Base-by-base conservation (phyloP, 352 stramenopile species). In the Pythium grandisporangium region DNA sequence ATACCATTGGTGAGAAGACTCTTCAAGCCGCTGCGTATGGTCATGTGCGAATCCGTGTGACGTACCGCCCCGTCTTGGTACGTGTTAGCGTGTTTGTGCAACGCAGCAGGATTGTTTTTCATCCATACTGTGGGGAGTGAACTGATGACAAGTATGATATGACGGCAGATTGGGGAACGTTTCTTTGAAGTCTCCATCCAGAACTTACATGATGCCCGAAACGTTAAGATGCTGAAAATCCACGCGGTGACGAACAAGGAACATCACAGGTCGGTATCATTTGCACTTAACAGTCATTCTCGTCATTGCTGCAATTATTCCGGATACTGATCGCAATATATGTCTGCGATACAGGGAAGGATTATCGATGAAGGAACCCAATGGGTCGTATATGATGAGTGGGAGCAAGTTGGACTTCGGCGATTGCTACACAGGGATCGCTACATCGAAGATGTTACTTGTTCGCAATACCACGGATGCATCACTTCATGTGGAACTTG, bases 211-310 rank as follows among this genome's bases (percentile, higher is more conserved):
- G 78, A 94, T 39, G 70, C 75, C 4, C 58, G 79, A 30, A 94
- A 94, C 42, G 66, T 91, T 4, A 94, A 93, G 34, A 87, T 70
- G n/a, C 56, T 94, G 4, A 82, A 68, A 34, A 85, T 94, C 14
- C 82, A 94, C 46, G 73, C 79, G 5, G 79, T 92, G 16, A 88
- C 80, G 17, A 91, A 88, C 61, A 86, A 92, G 48, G 82, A 94
- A 37, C 82, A 93, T 27, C 82, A 94, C 51, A 67, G 80, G 80
- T 93, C 51, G 40, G 21, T 32, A 23, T 17, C 17, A 22, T 27
- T 13, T 21, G 16, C 16, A 24, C 22, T 3, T 45, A 10, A 19
- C 4, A 19, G n/a, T 11, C 21, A 19, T 13, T 42, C 20, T 6
- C 22, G 17, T 5, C 11, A 8, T 17, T 16, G 29, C 6, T 13